phyloP scores from a whole-genome alignment of 768 basidiomycete species.

The Cytidiella melzeri region DNA sequence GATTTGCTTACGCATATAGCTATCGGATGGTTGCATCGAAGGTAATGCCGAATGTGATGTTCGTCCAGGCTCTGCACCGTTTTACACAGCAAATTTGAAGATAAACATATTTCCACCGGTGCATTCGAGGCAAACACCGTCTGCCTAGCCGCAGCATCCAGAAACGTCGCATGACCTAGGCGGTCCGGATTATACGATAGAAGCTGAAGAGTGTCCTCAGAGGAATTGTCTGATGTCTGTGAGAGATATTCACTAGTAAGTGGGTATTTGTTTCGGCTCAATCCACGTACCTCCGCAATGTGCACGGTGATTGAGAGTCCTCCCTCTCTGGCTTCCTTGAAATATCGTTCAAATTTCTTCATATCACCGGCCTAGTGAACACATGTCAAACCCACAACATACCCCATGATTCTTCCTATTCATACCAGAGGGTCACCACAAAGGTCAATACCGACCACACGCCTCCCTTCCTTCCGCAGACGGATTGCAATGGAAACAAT shows the following conservation, averaged over 20 bases:
- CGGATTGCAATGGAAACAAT: slow-evolving; percentile 50
- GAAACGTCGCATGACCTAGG: slow-evolving; percentile 78
- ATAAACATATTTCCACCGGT: slow-evolving; percentile 77
- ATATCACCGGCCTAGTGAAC: slow-evolving; percentile 47
- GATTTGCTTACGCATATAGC: slow-evolving; percentile 61
- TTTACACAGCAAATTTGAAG: slow-evolving; percentile 74
- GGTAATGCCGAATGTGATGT: slow-evolving; percentile 69
- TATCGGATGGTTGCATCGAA: slow-evolving; percentile 59
- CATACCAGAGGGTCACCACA: slow-evolving; percentile 64
- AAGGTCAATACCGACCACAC: slow-evolving; percentile 74
- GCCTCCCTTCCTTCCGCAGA: slow-evolving; percentile 49
- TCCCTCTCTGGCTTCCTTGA: slow-evolving; percentile 47
- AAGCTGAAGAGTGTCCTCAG: slow-evolving; percentile 53
- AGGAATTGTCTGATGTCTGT: slow-evolving; percentile 43
- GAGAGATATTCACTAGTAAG: neutral
- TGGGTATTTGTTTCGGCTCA: neutral
- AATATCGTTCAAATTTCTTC: slow-evolving; percentile 40
- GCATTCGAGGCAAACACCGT: slow-evolving; percentile 50
- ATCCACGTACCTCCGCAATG: slow-evolving; percentile 64
- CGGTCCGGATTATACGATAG: slow-evolving; percentile 60
- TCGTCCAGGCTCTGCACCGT: slow-evolving; percentile 58
- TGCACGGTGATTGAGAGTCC: slow-evolving; percentile 75
- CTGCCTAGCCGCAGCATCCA: slow-evolving; percentile 51
- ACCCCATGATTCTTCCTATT: neutral
- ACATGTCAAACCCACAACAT: neutral